Evolutionary conservation across 1,284 basidiomycete species (phyloP), one percentile per base, ranked within the genome.

Genomic region (Moesziomyces aphidis): DNA sequence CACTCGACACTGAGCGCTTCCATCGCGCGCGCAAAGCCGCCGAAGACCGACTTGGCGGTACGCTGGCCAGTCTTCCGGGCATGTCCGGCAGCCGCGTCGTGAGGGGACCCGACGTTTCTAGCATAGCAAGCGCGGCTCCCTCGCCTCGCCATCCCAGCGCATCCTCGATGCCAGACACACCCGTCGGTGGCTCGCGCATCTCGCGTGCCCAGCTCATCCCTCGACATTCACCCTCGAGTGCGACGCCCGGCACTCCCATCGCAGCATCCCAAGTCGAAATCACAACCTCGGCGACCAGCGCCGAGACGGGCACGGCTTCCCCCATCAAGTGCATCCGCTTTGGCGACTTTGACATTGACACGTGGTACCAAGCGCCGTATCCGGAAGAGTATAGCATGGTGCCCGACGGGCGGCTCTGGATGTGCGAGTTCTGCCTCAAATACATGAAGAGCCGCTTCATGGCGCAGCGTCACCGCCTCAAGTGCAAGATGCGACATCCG

Each of bases 361-460:
- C 96, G 0, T 99, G 97, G 97, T 99, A 94, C 85, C 94, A 97
- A 82, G 96, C 97, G 11, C 97, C 97, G 1, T 99, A 98, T 84
- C 97, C 97, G 0, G 96, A 99, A 85, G 97, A 99, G 85, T 99
- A 97, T 85, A 90, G 93, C 31, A 90, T 91, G 72, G 92, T 97
- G 55, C 93, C 95, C 7, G 94, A 97, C 78, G 96, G 96, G 13
- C 88, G 91, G 52, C 86, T 99, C 48, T 98, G 95, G 94, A 91
- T 98, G 83, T 99, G 97, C 86, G 95, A 98, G 85, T 97, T 93
- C 85, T 99, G 97, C 85, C 85, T 99, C 77, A 99, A 97, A 87
- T 99, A 98, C 83, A 97, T 97, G 92, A 96, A 95, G 88, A 95
- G 93, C 81, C 89, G 90, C 23, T 98, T 97, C 85, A 92, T 92